phyloP scores from a whole-genome alignment of 164 flowering plant species.

The Annona squamosa region DNA sequence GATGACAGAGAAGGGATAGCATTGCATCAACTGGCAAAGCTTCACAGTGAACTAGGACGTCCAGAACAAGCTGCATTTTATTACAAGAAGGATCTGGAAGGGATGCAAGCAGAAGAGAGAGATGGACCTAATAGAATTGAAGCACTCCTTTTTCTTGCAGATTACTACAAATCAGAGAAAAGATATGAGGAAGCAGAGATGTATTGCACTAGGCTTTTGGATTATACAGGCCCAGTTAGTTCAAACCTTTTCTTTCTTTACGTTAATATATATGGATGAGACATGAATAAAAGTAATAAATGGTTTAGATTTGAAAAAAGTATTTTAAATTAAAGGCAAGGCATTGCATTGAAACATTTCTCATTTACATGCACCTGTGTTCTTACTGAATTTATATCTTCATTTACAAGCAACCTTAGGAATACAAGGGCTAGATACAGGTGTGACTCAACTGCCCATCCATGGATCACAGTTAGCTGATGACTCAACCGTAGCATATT shows the following conservation, averaged over 20 bases:
- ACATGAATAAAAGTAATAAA: neutral
- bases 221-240: conserved; percentile 92
- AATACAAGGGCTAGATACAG: neutral
- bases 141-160: conserved; percentile 78
- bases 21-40: conserved; percentile 75
- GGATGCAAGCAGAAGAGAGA: conserved; percentile 91
- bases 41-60: conserved; percentile 66
- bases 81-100: conserved; percentile 85
- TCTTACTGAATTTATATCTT: no score
- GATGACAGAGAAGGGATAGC: conserved; percentile 94
- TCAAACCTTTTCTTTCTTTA: conserved; percentile 3
- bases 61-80: conserved; percentile 84
- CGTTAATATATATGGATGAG: neutral
- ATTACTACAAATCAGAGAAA: conserved; percentile 48
- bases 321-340: no score
- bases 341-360: no score
- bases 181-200: conserved; percentile 82
- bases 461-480: neutral
- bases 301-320: no score
- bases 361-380: no score
- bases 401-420: neutral
- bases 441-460: neutral
- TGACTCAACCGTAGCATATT: neutral
- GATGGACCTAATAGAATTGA: conserved; percentile 91
- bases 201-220: conserved; percentile 83